Evolutionary conservation across 495 filamentous ascomycete species (phyloP), one percentile per base, ranked within the genome.

Genomic region (Aspergillus cristatus): DNA sequence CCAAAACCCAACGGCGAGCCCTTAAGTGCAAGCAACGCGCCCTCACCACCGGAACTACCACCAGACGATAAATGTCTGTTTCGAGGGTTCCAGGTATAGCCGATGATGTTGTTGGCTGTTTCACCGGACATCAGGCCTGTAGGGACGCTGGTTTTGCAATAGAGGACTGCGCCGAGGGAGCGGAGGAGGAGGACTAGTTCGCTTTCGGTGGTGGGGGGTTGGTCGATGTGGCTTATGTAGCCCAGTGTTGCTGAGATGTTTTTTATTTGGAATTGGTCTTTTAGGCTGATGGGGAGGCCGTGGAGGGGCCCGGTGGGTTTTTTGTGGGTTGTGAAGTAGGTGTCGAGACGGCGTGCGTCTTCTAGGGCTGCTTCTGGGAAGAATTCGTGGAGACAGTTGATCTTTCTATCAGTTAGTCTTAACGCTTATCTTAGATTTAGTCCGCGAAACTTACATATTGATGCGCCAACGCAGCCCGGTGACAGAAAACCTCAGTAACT

Each of bases 211-310:
- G 47, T 42, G 0, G 41, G 48, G 10, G 47, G 50, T 22, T 60
- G 50, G 12, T 60, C 61, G 32, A 74, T 70, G 65, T 67, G 62
- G 14, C 63, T 58, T 1, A 74, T 57, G 32, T 78, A 78, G 12
- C 78, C 79, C 70, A 84, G 79, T 0, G 71, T 78, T 1, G 75
- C 82, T 37, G 84, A 79, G 0, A 76, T 65, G 0, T 67, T 74
- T 38, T 72, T 73, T 37, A 84, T 67, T 37, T 82, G 79, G 51
- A 82, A 83, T 48, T 82, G 79, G 43, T 84, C 80, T 54, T 83
- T 84, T 10, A 84, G 52, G 36, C 75, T 80, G 12, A 84, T 43
- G 1, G 80, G 81, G 2, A 84, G 58, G 15, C 79, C 80, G 41
- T 84, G 79, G 0, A 84, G 55, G 1, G 76, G 78, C 0, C 76